phyloP scores from a whole-genome alignment of 2,329 filamentous ascomycete species.

The Fusarium fujikuroi region DNA sequence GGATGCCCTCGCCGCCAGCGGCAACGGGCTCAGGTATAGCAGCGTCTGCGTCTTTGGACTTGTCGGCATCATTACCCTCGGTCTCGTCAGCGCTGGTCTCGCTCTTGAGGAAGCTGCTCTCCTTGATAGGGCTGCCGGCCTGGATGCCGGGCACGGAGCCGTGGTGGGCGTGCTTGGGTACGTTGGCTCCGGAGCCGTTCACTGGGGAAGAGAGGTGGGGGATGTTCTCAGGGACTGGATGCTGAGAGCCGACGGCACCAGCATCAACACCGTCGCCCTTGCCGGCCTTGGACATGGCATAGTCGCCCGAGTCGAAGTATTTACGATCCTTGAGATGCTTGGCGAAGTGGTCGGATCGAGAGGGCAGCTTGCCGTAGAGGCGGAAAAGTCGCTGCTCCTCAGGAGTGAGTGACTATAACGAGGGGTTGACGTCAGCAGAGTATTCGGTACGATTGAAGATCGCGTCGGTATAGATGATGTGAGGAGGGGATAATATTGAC shows the following conservation, averaged over 20 bases:
- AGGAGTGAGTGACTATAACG: conserved; percentile 80
- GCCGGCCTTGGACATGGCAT: conserved; percentile 95
- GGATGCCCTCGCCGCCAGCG: conserved; percentile 59
- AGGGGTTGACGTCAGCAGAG: conserved; percentile 33
- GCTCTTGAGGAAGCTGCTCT: conserved; percentile 85
- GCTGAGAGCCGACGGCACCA: conserved; percentile 91
- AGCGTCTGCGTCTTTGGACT: conserved; percentile 53
- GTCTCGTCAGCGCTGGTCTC: conserved; percentile 77
- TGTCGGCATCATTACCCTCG: conserved; percentile 46
- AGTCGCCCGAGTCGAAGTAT: conserved; percentile 97
- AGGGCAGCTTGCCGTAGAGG: conserved; percentile 97
- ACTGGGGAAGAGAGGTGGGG: conserved; percentile 82
- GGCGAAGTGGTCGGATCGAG: conserved; percentile 94
- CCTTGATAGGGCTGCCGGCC: conserved; percentile 86
- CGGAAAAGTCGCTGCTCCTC: conserved; percentile 98
- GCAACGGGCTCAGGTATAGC: conserved; percentile 33
- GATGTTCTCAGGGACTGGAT: conserved; percentile 95
- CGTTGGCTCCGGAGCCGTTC: conserved; percentile 47
- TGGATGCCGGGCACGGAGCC: conserved; percentile 61
- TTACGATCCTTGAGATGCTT: conserved; percentile 99
- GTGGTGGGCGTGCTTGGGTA: conserved; percentile 54
- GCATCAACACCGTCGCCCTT: conserved; percentile 95
- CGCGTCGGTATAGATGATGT: not conserved
- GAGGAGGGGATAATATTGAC: not conserved
- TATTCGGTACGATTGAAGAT: not conserved